These are phyloP conservation scores for Phialophora tarda DNA, from an alignment of 2,329 filamentous ascomycete species.

Conservation along the genomic window DNA sequence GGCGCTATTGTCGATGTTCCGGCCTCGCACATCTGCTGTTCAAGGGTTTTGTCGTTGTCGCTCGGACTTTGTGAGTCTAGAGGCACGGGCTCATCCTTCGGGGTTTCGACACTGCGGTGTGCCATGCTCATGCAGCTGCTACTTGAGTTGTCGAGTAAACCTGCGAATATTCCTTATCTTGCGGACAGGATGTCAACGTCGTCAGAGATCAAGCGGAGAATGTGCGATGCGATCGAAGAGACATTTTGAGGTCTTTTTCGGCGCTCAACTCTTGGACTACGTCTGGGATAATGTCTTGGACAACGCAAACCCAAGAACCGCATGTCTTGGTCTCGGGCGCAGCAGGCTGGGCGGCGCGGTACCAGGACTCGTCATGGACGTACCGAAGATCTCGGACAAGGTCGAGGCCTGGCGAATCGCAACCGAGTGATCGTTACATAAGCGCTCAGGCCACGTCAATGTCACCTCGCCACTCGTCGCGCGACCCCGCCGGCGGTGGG, in stretches of 20 bases:
- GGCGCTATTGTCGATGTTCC: constrained; percentile 12
- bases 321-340: constrained; percentile 4
- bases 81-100: background rate
- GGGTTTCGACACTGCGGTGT: background rate
- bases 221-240: background rate
- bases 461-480: background rate
- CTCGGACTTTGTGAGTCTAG: background rate
- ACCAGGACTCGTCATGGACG: background rate
- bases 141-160: background rate
- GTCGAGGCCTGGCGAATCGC: constrained; percentile 4
- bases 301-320: constrained; percentile 2
- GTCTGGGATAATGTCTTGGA: background rate
- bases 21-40: background rate
- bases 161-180: background rate
- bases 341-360: constrained; percentile 4
- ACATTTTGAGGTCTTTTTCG: background rate
- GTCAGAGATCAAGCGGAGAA: background rate
- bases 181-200: background rate
- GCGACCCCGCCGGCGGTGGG: background rate
- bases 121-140: background rate
- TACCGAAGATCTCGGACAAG: background rate
- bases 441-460: background rate
- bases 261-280: background rate
- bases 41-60: background rate
- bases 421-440: background rate